phyloP scores from a whole-genome alignment of 2,329 filamentous ascomycete genomes.

The Teratosphaeria pseudoeucalypti region DNA sequence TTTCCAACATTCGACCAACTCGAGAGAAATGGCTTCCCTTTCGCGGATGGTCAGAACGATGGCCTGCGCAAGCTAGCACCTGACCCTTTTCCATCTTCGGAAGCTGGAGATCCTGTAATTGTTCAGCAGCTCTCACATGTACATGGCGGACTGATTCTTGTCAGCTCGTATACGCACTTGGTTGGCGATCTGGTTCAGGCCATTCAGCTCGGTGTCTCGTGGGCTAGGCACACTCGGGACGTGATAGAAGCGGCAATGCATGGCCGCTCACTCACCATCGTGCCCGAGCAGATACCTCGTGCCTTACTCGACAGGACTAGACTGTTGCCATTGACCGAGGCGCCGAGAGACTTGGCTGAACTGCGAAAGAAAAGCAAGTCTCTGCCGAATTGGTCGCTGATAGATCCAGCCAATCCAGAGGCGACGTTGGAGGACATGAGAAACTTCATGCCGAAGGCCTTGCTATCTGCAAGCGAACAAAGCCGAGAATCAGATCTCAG shows the following conservation, averaged over 20 bases:
- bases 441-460: neutral
- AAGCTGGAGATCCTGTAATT: neutral
- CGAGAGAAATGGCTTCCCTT: neutral
- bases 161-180: conserved; percentile 2
- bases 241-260: neutral
- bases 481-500: neutral
- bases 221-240: conserved; percentile 1
- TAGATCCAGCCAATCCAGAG: neutral
- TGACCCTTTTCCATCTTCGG: neutral
- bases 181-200: conserved; percentile 1
- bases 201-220: neutral
- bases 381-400: neutral
- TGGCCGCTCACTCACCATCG: neutral
- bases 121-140: conserved; percentile 2
- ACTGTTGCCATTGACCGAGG: neutral
- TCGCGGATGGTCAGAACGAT: conserved; percentile 1
- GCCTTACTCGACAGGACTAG: neutral
- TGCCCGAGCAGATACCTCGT: neutral
- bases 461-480: neutral
- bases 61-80: conserved; percentile 1
- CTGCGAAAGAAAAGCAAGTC: neutral
- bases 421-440: neutral
- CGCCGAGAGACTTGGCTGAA: neutral
- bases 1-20: conserved; percentile 5
- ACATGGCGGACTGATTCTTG: conserved; percentile 2